Evolutionary conservation across 257 asterid genomes (phyloP), one percentile per base, ranked within the genome.

Genomic region (Salvia rosmarinus): DNA sequence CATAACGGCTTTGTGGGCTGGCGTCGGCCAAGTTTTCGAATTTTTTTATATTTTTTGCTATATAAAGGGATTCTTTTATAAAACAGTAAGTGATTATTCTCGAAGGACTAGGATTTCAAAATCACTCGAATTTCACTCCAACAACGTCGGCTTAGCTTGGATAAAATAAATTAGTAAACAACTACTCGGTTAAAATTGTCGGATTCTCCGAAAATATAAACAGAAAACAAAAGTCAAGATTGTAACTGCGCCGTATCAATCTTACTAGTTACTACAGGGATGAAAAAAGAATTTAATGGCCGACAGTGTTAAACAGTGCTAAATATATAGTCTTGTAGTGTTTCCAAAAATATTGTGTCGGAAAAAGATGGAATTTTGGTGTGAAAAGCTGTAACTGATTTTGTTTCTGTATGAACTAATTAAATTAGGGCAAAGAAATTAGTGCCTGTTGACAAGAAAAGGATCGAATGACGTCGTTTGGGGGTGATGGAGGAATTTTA

Each of bases 1-100:
- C 3, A 32, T 77, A 85, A 81, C 86, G 90, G 90, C 76, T 81
- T 59, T 72, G 47, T 75, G 75, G 35, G 85, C 85, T 81, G 84
- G 83, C 80, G 42, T 66, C 70, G 77, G 75, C 83, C 76, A 79
- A 64, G 44, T 64, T 75, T 63, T 66, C 44, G 46, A 9, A 46
- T 23, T 56, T 79, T 61, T 77, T n/a, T n/a, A 46, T 23, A 49
- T 79, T 61, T 68, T 69, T 65, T 23, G 32, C 40, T 51, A 63
- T 16, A 7, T 6, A 62, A 28, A 6, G 1, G 1, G 11, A 13
- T 1, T 12, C 8, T 25, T 44, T 55, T 64, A 21, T 12, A n/a
- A 62, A 54, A 37, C 40, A 56, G 58, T 28, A 61, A 12, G 21
- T 70, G 56, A 40, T 16, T 20, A 20, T 55, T 40, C 37, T 46